phyloP scores from a whole-genome alignment of 164 flowering plant species.

The Aristolochia contorta region DNA sequence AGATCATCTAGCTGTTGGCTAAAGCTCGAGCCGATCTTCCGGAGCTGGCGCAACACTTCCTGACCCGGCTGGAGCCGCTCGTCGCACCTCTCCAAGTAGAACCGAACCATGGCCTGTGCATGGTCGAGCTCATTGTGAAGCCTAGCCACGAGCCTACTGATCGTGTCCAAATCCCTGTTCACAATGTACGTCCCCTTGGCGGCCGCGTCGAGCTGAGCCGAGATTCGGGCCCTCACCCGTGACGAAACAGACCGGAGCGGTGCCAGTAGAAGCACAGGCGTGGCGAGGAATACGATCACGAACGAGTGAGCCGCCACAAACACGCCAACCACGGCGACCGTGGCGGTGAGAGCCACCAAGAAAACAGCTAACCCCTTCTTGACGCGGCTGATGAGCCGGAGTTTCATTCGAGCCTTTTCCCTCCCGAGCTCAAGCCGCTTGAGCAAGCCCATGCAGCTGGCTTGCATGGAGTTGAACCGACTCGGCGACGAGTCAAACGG shows the following conservation, averaged over 20 bases:
- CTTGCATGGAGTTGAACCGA: constrained; percentile 29
- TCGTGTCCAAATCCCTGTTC: constrained; percentile 59
- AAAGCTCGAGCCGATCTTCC: constrained; percentile 36
- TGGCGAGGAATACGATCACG: constrained; percentile 24
- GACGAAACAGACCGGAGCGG: constrained; percentile 20
- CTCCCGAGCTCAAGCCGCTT: constrained; percentile 47
- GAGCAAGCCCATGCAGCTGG: constrained; percentile 30
- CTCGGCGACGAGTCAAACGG: constrained; percentile 24
- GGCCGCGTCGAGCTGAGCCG: constrained; percentile 56
- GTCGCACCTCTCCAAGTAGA: constrained; percentile 30
- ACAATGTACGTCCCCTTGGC: constrained; percentile 62
- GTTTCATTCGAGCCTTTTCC: constrained; percentile 30
- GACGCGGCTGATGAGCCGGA: constrained; percentile 19
- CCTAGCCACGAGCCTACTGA: constrained; percentile 53
- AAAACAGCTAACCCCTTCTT: constrained; percentile 33
- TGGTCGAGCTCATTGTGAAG: constrained; percentile 57
- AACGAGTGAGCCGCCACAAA: constrained; percentile 31
- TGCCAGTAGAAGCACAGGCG: constrained; percentile 32
- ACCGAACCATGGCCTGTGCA: constrained; percentile 20
- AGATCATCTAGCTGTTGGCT: constrained; percentile 61
- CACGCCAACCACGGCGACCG: constrained; percentile 21
- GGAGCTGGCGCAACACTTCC: constrained; percentile 45
- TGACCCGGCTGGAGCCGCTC: constrained; percentile 23
- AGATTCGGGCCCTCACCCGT: constrained; percentile 14
- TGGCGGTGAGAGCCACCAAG: constrained; percentile 35